Evolutionary conservation across 257 asterid genomes (phyloP).

Genomic region (Penstemon davidsonii): DNA sequence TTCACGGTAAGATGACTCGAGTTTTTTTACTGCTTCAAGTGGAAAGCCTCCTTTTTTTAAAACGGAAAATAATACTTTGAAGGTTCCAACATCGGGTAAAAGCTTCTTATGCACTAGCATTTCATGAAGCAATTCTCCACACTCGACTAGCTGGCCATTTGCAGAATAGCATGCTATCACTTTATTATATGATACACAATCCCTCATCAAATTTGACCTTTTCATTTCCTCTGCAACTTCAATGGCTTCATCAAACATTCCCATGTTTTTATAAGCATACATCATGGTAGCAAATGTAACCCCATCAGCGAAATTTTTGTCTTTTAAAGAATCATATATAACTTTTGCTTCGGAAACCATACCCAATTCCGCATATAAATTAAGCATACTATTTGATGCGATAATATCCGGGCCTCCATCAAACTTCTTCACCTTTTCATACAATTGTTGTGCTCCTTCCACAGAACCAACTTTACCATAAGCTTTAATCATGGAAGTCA

Average conservation of each 20-base stretch:
- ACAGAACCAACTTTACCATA: conserved; percentile 69
- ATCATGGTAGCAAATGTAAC: conserved; percentile 87
- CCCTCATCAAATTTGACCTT: conserved; percentile 55
- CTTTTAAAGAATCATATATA: conserved; percentile 50
- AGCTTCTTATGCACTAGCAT: conserved; percentile 62
- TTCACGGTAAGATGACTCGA: conserved; percentile 56
- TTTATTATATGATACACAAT: conserved; percentile 60
- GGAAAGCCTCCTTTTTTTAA: conserved; percentile 76
- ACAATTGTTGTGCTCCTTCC: conserved; percentile 69
- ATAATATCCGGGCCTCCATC: conserved; percentile 78
- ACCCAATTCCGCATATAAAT: conserved; percentile 71
- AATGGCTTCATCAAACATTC: conserved; percentile 80
- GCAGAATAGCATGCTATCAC: conserved; percentile 81
- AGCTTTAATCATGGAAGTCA: conserved; percentile 89
- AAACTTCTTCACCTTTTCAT: conserved; percentile 61
- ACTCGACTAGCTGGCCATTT: conserved; percentile 60
- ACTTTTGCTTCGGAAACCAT: conserved; percentile 75
- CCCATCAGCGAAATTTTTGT: conserved; percentile 59
- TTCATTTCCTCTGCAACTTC: conserved; percentile 82
- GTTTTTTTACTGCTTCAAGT: conserved; percentile 59
- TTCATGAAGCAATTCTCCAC: conserved; percentile 79
- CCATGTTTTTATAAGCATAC: conserved; percentile 77
- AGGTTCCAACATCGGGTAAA: conserved; percentile 60
- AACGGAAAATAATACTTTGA: conserved; percentile 64
- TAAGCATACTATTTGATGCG: conserved; percentile 85